phyloP scores from a whole-genome alignment of 2,329 filamentous ascomycete species.

The Dothideomycetidae sp. region DNA sequence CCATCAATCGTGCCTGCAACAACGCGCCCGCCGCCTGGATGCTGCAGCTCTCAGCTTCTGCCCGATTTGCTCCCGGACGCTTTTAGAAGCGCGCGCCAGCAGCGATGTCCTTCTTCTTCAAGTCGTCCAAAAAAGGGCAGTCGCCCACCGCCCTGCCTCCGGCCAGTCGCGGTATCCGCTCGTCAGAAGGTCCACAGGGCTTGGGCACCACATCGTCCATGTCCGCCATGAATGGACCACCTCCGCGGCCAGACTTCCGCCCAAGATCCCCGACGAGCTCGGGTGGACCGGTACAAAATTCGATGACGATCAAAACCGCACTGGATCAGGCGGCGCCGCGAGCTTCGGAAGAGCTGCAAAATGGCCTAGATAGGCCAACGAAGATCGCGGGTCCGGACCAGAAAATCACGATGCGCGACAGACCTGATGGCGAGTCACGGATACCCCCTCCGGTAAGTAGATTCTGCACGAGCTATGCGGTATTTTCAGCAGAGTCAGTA shows the following conservation, averaged over 20 bases:
- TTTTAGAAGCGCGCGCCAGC: conserved; percentile 8
- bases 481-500: conserved; percentile 6
- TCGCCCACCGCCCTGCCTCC: conserved; percentile 33
- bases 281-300: conserved; percentile 5
- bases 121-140: conserved; percentile 28
- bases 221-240: conserved; percentile 33
- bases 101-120: conserved; percentile 40
- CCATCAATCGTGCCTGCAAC: neutral
- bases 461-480: conserved; percentile 20
- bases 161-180: conserved; percentile 42
- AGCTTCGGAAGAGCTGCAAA: conserved; percentile 7
- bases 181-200: conserved; percentile 34
- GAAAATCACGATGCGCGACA: conserved; percentile 41
- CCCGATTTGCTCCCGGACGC: conserved; percentile 4
- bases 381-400: conserved; percentile 48
- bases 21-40: conserved; percentile 5
- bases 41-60: conserved; percentile 5
- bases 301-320: neutral
- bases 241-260: conserved; percentile 8
- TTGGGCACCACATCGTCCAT: conserved; percentile 23
- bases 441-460: conserved; percentile 30
- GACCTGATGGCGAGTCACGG: conserved; percentile 40
- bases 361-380: conserved; percentile 10
- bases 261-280: conserved; percentile 6
- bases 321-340: conserved; percentile 8